A percentile compares a stretch with the other conserved stretches of the same genome.
Conservation (phyloP, 495 filamentous ascomycete species). For the Pyrenula aspistea region DNA sequence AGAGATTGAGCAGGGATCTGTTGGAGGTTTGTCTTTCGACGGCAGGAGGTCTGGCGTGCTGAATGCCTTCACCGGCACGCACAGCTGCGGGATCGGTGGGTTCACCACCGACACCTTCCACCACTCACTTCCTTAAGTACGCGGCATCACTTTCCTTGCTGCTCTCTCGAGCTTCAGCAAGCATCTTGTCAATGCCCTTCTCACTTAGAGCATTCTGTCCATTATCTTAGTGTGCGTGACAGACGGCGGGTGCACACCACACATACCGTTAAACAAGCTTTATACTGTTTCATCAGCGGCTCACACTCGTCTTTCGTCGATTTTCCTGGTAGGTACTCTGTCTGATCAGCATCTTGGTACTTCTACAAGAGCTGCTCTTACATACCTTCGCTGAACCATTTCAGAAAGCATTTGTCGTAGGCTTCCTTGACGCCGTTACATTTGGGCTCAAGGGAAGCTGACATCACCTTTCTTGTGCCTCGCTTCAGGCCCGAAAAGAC, state of each 20-base stretch:
- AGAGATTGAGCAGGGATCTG: too few species aligned
- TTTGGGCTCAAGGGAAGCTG: conserved; percentile 50
- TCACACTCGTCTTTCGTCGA: conserved; percentile 74
- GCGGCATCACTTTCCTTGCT: conserved; percentile 69
- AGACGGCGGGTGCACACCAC: not conserved
- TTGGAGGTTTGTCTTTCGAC: too few species aligned
- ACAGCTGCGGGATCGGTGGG: too few species aligned
- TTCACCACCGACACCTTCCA: too few species aligned
- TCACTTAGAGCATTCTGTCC: conserved; percentile 67
- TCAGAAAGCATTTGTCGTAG: conserved; percentile 88
- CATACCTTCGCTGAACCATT: conserved; percentile 92
- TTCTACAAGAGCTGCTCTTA: not conserved
- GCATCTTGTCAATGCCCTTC: conserved; percentile 71
- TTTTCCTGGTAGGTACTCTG: conserved; percentile 77
- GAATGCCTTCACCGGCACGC: too few species aligned
- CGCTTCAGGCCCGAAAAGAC: not conserved
- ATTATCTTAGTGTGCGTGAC: conserved; percentile 3
- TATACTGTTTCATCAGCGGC: conserved; percentile 74
- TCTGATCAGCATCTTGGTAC: conserved; percentile 5
- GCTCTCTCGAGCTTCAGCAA: conserved; percentile 73
- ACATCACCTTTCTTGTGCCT: conserved; percentile 21
- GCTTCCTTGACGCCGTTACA: conserved; percentile 89
- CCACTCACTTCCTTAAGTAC: conserved; percentile 39
- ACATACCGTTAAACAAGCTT: conserved; percentile 64
- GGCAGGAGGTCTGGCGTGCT: too few species aligned